These are phyloP conservation scores for Colletotrichum australisinense DNA, from an alignment of 2,329 filamentous ascomycete genomes.

Conservation along the genomic window DNA sequence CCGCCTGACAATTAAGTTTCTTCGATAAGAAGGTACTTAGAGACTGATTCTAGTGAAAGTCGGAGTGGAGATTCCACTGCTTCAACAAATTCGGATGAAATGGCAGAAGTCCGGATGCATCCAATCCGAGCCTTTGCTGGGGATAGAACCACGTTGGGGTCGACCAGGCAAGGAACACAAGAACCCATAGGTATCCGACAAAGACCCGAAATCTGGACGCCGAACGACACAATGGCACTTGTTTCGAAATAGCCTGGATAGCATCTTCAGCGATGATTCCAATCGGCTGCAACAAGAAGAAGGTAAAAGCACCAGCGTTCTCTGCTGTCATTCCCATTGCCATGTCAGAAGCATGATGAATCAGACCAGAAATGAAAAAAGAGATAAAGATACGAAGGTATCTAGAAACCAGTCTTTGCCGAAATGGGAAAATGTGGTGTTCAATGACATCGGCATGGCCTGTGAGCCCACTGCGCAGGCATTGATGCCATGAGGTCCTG, in stretches of 20 bases:
- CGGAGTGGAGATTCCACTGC: too few species aligned
- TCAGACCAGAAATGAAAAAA: not conserved
- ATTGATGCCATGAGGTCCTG: not conserved
- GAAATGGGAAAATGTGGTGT: not conserved
- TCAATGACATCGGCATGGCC: not conserved
- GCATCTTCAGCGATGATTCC: not conserved
- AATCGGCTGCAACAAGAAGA: not conserved
- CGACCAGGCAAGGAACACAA: not conserved
- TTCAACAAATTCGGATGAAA: too few species aligned
- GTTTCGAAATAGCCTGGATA: not conserved
- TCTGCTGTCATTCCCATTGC: not conserved
- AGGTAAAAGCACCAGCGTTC: not conserved
- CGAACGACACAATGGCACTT: not conserved
- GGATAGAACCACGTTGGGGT: not conserved
- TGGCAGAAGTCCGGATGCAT: too few species aligned
- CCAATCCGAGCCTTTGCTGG: not conserved
- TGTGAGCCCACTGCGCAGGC: not conserved
- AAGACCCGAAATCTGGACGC: not conserved
- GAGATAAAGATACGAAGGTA: not conserved
- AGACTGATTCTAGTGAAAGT: too few species aligned
- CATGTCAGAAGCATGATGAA: not conserved
- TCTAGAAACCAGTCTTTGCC: not conserved
- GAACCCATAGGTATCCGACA: not conserved
- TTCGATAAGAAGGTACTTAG: too few species aligned
- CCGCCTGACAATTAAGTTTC: too few species aligned